Evolutionary conservation across 2,329 filamentous ascomycete species (phyloP).

Genomic region (Botrytis cinerea): DNA sequence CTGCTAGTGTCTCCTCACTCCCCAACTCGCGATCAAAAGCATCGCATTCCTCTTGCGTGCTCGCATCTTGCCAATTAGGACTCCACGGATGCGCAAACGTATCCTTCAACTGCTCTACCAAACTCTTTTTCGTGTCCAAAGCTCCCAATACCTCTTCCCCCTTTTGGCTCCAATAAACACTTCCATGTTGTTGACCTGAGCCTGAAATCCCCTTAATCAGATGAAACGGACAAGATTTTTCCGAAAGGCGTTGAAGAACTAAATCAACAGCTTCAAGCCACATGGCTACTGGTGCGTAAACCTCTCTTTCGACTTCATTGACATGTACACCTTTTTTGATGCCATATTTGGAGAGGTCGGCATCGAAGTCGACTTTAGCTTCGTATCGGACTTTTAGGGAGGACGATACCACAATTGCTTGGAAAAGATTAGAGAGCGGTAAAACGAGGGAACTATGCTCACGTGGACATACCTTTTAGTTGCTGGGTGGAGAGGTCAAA

Average conservation of each 20-base stretch:
- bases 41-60: slow-evolving; percentile 90
- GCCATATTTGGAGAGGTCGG: slow-evolving; percentile 74
- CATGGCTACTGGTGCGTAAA: slow-evolving; percentile 89
- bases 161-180: slow-evolving; percentile 82
- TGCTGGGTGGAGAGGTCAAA: slow-evolving; percentile 98
- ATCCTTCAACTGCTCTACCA: slow-evolving; percentile 70
- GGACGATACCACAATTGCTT: slow-evolving; percentile 81
- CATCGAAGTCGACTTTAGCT: slow-evolving; percentile 94
- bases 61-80: slow-evolving; percentile 98
- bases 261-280: slow-evolving; percentile 93
- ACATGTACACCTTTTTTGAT: slow-evolving; percentile 86
- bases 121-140: slow-evolving; percentile 59
- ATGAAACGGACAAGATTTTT: slow-evolving; percentile 69
- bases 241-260: slow-evolving; percentile 71
- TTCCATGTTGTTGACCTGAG: slow-evolving; percentile 96
- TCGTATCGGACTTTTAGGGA: slow-evolving; percentile 78
- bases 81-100: slow-evolving; percentile 82
- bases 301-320: slow-evolving; percentile 80
- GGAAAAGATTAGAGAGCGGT: slow-evolving; percentile 29
- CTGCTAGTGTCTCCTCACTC: slow-evolving; percentile 66
- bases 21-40: slow-evolving; percentile 77
- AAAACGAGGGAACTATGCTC: slow-evolving; percentile 21
- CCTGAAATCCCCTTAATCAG: slow-evolving; percentile 82
- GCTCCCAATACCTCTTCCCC: slow-evolving; percentile 65
- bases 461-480: slow-evolving; percentile 68